phyloP scores from a whole-genome alignment of 108 stramenopile species.

The Aureococcus anophagefferens region DNA sequence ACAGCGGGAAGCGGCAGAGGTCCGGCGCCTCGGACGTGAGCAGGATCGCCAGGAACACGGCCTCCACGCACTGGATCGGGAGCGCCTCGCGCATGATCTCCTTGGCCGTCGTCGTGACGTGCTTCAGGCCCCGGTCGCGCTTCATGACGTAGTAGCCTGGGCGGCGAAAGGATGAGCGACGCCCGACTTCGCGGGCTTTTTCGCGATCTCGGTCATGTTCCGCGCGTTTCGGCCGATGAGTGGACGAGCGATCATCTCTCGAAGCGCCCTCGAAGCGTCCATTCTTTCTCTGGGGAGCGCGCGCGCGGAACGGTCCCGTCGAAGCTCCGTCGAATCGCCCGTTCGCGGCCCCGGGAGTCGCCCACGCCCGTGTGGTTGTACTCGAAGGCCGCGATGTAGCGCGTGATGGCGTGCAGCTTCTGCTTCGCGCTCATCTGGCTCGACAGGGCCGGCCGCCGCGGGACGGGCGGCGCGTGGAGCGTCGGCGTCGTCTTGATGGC shows the following conservation, averaged over 20 bases:
- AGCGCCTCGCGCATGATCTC: conserved; percentile 45
- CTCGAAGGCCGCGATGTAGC: conserved; percentile 21
- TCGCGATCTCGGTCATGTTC: too few relatives aligned
- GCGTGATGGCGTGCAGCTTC: background rate
- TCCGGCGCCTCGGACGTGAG: conserved; percentile 28
- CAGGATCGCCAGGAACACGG: conserved; percentile 42
- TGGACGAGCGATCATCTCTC: too few relatives aligned
- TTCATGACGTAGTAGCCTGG: conserved; percentile 28
- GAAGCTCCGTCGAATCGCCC: too few relatives aligned
- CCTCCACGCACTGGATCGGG: conserved; percentile 54
- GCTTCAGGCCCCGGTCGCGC: conserved; percentile 41
- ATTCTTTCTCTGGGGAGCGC: too few relatives aligned
- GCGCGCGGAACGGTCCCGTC: too few relatives aligned
- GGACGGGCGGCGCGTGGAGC: background rate
- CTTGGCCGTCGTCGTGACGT: conserved; percentile 36
- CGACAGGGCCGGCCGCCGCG: background rate
- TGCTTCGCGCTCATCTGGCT: background rate
- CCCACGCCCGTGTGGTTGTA: conserved; percentile 29
- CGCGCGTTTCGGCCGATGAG: too few relatives aligned
- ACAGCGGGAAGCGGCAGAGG: conserved; percentile 30
- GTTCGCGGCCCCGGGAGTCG: too few relatives aligned
- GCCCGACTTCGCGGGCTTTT: too few relatives aligned
- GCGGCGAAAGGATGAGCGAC: too few relatives aligned
- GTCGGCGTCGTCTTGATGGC: background rate
- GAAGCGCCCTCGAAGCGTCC: too few relatives aligned